Base-by-base conservation (phyloP, 1,284 basidiomycete genomes). In the Ustilago trichophora region DNA sequence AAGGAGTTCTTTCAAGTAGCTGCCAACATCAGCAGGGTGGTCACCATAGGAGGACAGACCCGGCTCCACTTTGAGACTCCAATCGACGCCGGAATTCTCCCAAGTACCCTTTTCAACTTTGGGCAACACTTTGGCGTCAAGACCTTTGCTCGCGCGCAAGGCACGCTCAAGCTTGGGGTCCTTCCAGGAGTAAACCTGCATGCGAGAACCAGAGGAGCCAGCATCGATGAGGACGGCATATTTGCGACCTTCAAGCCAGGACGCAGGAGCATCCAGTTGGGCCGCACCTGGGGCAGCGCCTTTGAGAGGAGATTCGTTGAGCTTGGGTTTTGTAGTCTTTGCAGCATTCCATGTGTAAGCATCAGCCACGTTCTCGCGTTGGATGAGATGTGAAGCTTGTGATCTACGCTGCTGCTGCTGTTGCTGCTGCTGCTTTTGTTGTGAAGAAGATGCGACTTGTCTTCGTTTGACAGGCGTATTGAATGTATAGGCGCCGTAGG, bases 151-250 rank as follows among this genome's bases (percentile, higher is more conserved):
- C 41, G 72, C 78, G 38, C 73, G 80, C 35, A 78, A 76, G 72
- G 50, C 64, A 3, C 83, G 76, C 55, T 85, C 84, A 1, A 86
- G 82, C 48, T 87, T 85, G 16, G 92, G 88, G 81, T 97, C 91
- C 67, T 87, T 88, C 95, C 95, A 98, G 77, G 91, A 93, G 85
- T 98, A 98, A 71, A 98, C 92, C 83, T 96, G 94, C 41, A 98
- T 85, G 43, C 96, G 86, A 6, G 94, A 98, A 31, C 95, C 95
- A 11, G 93, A 97, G 78, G 93, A 96, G 67, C 95, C 95, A 75
- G 95, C 95, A 85, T 99, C 95, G 81, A 99, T 91, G 55, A 98
- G 92, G 63, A 98, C 88, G 44, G 93, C 94, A 83, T 95, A 98
- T 36, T 80, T 62, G 25, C 79, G 59, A 21, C 53, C 57, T 32